A percentile compares a stretch with the other conserved stretches of the same genome.
Conservation (phyloP, 164 flowering plant species). For the Vitis rupestris region DNA sequence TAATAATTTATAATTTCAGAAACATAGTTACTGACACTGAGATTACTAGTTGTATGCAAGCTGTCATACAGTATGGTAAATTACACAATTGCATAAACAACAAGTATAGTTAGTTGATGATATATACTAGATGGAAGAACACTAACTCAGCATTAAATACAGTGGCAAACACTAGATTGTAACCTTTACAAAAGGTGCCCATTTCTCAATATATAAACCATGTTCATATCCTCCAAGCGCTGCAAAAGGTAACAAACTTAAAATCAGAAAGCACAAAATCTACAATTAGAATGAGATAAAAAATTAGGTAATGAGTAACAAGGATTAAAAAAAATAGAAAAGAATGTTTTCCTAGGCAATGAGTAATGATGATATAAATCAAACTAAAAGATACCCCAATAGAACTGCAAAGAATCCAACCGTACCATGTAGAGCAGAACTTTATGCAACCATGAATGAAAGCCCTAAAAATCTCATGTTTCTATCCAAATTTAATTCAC, state of each 20-base stretch:
- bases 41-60: not conserved
- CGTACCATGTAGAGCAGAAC: no score
- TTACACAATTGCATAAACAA: not conserved
- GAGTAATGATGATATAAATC: no score
- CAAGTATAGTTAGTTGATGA: not conserved
- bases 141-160: not conserved
- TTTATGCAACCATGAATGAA: no score
- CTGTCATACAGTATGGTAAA: not conserved
- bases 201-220: constrained; percentile 91
- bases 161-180: constrained; percentile 8
- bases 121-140: not conserved
- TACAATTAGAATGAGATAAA: no score
- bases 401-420: no score
- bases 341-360: no score
- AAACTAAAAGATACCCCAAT: no score
- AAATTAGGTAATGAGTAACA: no score
- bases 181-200: constrained; percentile 95
- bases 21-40: not conserved
- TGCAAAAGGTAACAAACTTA: constrained; percentile 29
- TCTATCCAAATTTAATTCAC: no score
- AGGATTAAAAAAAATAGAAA: no score
- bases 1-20: not conserved
- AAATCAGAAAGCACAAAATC: not conserved
- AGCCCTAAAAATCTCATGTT: no score
- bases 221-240: constrained; percentile 85